Evolutionary conservation across 1,284 basidiomycete species (phyloP).

Genomic region (Irpex sp.): DNA sequence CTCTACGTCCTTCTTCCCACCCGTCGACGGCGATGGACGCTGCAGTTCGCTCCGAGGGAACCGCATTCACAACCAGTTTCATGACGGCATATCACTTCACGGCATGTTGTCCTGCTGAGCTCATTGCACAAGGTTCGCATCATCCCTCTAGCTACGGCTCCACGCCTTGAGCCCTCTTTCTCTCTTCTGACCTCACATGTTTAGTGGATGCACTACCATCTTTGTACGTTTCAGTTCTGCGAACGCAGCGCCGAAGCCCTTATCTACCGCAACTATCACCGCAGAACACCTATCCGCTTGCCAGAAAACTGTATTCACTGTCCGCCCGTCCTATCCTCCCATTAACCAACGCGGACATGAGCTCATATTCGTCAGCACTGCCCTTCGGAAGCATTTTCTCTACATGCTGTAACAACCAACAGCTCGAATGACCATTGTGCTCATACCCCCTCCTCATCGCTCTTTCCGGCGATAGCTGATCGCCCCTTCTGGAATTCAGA

Average conservation of each 20-base stretch:
- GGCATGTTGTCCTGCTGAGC: background rate
- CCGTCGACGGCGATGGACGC: background rate
- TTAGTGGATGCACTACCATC: background rate
- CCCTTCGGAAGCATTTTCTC: background rate
- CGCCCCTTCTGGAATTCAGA: background rate
- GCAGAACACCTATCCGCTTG: background rate
- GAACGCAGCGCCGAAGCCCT: background rate
- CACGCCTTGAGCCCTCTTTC: conserved; percentile 1
- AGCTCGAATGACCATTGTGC: background rate
- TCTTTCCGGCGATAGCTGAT: background rate
- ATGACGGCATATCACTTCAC: background rate
- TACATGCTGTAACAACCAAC: background rate
- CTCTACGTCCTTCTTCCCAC: background rate
- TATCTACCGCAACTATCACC: background rate
- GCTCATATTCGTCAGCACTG: background rate
- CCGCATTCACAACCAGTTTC: background rate
- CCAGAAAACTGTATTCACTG: background rate
- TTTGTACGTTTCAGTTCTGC: background rate
- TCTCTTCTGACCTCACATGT: background rate
- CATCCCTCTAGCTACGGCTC: conserved; percentile 4
- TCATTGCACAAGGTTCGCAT: conserved; percentile 12
- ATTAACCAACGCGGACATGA: background rate
- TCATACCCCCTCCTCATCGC: background rate
- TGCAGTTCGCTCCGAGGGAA: background rate
- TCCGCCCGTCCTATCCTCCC: background rate